These are phyloP conservation scores for Boletellus deceptivus DNA, from an alignment of 1,284 basidiomycete species.

Conservation along the genomic window DNA sequence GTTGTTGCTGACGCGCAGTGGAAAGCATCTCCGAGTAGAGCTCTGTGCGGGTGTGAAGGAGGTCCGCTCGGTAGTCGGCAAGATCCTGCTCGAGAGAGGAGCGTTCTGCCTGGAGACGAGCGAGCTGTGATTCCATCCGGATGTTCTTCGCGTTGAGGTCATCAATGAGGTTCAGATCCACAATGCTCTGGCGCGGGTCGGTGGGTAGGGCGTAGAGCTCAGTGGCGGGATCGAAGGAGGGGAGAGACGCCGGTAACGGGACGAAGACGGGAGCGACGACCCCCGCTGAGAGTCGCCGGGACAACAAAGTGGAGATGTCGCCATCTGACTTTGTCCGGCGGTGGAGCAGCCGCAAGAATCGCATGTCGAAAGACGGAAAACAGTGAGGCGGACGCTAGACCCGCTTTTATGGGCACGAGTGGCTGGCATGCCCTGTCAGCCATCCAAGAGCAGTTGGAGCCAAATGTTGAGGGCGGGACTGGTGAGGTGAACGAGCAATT, in stretches of 20 bases:
- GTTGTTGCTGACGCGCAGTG: conserved; percentile 21
- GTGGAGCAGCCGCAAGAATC: conserved; percentile 37
- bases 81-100: conserved; percentile 25
- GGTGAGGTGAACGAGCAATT: no score
- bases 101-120: conserved; percentile 15
- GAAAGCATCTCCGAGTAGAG: conserved; percentile 32
- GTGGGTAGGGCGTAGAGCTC: conserved; percentile 22
- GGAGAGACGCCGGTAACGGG: conserved; percentile 18
- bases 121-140: conserved; percentile 15
- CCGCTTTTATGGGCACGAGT: conserved; percentile 15
- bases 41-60: conserved; percentile 29
- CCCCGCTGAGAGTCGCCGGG: conserved; percentile 5
- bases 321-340: conserved; percentile 38
- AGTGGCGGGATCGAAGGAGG: conserved; percentile 24
- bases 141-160: conserved; percentile 8
- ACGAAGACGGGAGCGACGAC: conserved; percentile 20
- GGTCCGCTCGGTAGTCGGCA: conserved; percentile 30
- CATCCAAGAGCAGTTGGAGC: neutral
- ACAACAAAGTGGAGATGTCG: conserved; percentile 29
- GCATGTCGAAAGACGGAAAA: conserved; percentile 26
- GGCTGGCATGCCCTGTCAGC: conserved; percentile 23
- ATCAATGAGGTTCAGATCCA: neutral
- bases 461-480: neutral
- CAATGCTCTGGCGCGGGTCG: neutral
- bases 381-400: neutral